These are phyloP conservation scores for Triticum aestivum DNA, from an alignment of 176 grass and related monocot species.

Conservation along the genomic window DNA sequence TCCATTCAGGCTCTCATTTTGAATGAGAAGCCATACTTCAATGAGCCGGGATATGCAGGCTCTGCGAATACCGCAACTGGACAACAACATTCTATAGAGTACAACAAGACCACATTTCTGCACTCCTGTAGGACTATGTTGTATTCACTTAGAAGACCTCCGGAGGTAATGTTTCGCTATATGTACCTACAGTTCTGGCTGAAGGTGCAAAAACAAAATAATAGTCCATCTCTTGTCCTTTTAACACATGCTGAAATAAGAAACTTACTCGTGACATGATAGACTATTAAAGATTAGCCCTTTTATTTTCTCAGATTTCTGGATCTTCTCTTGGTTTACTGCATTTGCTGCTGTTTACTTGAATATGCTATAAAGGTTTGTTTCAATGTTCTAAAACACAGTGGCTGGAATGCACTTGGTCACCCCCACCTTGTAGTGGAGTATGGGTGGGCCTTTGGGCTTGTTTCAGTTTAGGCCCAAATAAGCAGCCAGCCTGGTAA, in stretches of 20 bases:
- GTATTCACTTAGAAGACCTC: constrained; percentile 71
- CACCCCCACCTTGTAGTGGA: too few relatives aligned
- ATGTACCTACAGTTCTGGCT: not conserved
- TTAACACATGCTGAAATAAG: constrained; percentile 3
- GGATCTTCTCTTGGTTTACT: too few relatives aligned
- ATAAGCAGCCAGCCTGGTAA: too few relatives aligned
- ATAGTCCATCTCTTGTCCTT: not conserved
- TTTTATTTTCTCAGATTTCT: too few relatives aligned
- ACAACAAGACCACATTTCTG: constrained; percentile 62
- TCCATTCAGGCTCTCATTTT: too few relatives aligned
- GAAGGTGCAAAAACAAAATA: not conserved
- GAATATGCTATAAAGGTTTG: too few relatives aligned
- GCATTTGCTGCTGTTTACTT: too few relatives aligned
- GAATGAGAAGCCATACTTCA: constrained; percentile 57
- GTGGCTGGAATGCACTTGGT: too few relatives aligned
- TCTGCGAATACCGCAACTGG: constrained; percentile 39
- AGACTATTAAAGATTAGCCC: too few relatives aligned
- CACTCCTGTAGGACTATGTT: constrained; percentile 84
- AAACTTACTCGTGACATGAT: not conserved
- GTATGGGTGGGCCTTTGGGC: too few relatives aligned
- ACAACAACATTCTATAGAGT: constrained; percentile 34
- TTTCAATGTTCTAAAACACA: too few relatives aligned
- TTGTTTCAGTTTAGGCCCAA: too few relatives aligned
- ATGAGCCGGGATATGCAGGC: constrained; percentile 57
- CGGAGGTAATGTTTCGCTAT: constrained; percentile 49